Percentiles rank a stretch among this genome's conserved stretches.
phyloP scores from a whole-genome alignment of 768 basidiomycete species.

The Lactarius quietus region DNA sequence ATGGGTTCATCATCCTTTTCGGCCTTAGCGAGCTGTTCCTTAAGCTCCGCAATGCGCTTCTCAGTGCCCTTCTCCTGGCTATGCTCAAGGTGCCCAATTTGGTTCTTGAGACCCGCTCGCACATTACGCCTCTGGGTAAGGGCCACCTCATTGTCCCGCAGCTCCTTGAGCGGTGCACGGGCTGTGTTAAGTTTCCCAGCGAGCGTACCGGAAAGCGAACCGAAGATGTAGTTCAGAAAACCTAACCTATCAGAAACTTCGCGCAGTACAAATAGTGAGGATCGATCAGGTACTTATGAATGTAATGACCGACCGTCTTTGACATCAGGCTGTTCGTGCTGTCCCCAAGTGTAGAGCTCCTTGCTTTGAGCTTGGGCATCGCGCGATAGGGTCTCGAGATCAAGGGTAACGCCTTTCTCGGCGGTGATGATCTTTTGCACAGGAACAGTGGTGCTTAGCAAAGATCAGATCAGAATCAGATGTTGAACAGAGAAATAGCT shows the following conservation, averaged over 20 bases:
- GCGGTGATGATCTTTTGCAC: slow-evolving; percentile 77
- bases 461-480: not conserved
- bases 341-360: slow-evolving; percentile 84
- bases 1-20: slow-evolving; percentile 57
- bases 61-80: slow-evolving; percentile 62
- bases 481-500: not conserved
- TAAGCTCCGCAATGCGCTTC: slow-evolving; percentile 65
- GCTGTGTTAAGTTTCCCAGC: slow-evolving; percentile 60
- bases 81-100: slow-evolving; percentile 64
- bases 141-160: slow-evolving; percentile 65
- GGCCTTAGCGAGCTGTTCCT: slow-evolving; percentile 61
- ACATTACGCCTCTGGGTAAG: slow-evolving; percentile 60
- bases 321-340: slow-evolving; percentile 63
- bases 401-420: slow-evolving; percentile 74
- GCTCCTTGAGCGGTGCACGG: slow-evolving; percentile 61
- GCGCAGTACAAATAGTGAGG: not conserved
- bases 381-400: slow-evolving; percentile 62
- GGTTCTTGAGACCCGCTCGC: slow-evolving; percentile 52
- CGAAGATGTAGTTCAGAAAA: slow-evolving; percentile 75
- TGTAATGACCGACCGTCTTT: slow-evolving; percentile 60
- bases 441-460: slow-evolving; percentile 52
- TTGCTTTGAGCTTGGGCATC: slow-evolving; percentile 74
- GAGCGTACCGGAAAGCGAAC: slow-evolving; percentile 59
- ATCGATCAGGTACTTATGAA: not conserved
- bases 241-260: slow-evolving; percentile 74